Conservation (phyloP, 306 rosid species). For the Cicer chorassanicum region DNA sequence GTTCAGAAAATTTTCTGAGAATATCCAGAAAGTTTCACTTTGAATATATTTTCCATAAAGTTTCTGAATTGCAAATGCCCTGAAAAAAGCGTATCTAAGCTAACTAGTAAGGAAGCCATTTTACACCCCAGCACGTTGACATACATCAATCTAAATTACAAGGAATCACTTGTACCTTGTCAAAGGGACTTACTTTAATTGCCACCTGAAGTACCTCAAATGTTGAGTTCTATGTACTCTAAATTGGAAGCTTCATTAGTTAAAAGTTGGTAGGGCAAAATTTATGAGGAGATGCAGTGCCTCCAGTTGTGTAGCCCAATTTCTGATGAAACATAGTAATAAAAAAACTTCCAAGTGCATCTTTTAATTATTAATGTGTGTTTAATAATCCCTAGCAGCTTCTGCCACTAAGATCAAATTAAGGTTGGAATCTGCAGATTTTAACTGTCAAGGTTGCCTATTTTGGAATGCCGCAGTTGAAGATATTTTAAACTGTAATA, state of each 20-base stretch:
- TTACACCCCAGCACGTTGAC: background rate
- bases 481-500: slow-evolving; percentile 26
- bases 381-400: background rate
- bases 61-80: slow-evolving; percentile 24
- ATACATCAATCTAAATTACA: slow-evolving; percentile 10
- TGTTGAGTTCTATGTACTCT: background rate
- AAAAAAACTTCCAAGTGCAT: background rate
- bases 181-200: slow-evolving; percentile 25
- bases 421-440: slow-evolving; percentile 38
- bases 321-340: slow-evolving; percentile 8
- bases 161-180: slow-evolving; percentile 4
- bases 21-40: slow-evolving; percentile 2
- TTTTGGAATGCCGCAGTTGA: slow-evolving; percentile 2
- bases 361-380: slow-evolving; percentile 3
- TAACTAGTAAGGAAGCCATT: slow-evolving; percentile 25
- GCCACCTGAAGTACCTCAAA: slow-evolving; percentile 22
- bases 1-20: slow-evolving; percentile 7
- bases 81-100: background rate
- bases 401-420: slow-evolving; percentile 13
- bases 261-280: slow-evolving; percentile 3
- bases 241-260: slow-evolving; percentile 4
- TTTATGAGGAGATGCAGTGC: slow-evolving; percentile 8
- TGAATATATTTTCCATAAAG: background rate
- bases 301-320: slow-evolving; percentile 22
- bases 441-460: background rate